These are phyloP conservation scores for Jatropha podagrica DNA, from an alignment of 441 rosid species.

Conservation along the genomic window DNA sequence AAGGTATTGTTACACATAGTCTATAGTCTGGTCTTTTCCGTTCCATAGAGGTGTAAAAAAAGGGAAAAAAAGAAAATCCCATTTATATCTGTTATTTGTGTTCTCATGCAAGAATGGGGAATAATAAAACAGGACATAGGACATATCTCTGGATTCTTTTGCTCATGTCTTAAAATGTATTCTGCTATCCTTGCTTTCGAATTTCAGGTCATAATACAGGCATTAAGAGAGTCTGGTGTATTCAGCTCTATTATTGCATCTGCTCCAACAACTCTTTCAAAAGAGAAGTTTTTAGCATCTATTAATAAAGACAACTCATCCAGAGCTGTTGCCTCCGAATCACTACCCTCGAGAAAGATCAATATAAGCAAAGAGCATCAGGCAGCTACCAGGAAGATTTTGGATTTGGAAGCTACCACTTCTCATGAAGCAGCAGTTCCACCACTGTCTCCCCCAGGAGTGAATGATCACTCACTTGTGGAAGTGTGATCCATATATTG, in stretches of 20 bases:
- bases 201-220: slow-evolving; percentile 76
- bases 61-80: too few species aligned
- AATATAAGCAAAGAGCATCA: slow-evolving; percentile 37
- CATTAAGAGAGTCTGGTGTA: slow-evolving; percentile 72
- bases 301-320: slow-evolving; percentile 43
- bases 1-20: not conserved
- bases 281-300: slow-evolving; percentile 40
- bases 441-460: slow-evolving; percentile 75
- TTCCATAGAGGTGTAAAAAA: not conserved
- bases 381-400: slow-evolving; percentile 47
- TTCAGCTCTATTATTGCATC: slow-evolving; percentile 56
- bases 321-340: slow-evolving; percentile 27
- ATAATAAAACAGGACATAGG: not conserved
- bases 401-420: slow-evolving; percentile 33
- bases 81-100: not conserved
- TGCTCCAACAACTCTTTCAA: slow-evolving; percentile 43
- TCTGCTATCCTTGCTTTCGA: not conserved
- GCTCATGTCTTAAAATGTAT: not conserved
- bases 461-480: slow-evolving; percentile 27
- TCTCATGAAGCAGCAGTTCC: slow-evolving; percentile 50
- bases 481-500: slow-evolving; percentile 25
- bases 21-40: not conserved
- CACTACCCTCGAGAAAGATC: slow-evolving; percentile 42
- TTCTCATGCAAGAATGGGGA: not conserved
- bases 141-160: not conserved